Evolutionary conservation across 345 rosid species (phyloP).

Genomic region (Euphorbia pulcherrima): DNA sequence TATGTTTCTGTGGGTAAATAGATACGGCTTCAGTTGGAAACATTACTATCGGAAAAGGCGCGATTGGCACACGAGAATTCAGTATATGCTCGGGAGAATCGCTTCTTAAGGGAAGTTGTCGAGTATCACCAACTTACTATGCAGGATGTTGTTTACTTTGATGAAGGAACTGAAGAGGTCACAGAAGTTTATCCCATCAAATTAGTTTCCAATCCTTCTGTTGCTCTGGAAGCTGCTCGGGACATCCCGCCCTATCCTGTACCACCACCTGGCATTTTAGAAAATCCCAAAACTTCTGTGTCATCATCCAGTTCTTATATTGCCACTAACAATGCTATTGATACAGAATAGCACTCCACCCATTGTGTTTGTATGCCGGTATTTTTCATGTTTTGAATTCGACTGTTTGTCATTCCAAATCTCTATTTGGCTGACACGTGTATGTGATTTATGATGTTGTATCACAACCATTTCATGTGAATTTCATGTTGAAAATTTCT

Average conservation of each 20-base stretch:
- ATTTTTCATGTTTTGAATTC: conserved; percentile 2
- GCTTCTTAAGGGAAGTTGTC: conserved; percentile 34
- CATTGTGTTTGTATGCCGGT: conserved; percentile 9
- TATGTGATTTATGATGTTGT: neutral
- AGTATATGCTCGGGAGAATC: conserved; percentile 33
- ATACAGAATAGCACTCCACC: neutral
- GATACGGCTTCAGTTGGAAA: conserved; percentile 36
- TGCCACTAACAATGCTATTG: conserved; percentile 7
- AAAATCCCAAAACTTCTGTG: conserved; percentile 13
- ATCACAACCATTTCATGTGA: neutral
- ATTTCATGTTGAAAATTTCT: neutral
- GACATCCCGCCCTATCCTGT: conserved; percentile 34
- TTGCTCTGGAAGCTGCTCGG: conserved; percentile 10
- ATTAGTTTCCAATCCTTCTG: conserved; percentile 23
- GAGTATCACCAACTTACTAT: conserved; percentile 38
- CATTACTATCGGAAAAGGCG: conserved; percentile 33
- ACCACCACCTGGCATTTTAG: conserved; percentile 32
- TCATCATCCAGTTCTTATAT: neutral
- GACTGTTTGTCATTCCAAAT: conserved; percentile 1
- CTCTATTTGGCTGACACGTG: neutral
- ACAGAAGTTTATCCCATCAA: conserved; percentile 46
- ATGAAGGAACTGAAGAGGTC: conserved; percentile 36
- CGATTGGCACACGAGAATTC: conserved; percentile 36
- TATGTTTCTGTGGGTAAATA: conserved; percentile 8
- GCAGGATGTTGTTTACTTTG: conserved; percentile 36